Percentiles rank a stretch among this genome's conserved stretches.
Evolutionary conservation across 2,329 filamentous ascomycete genomes (phyloP).

Genomic region (Bertia moriformis): DNA sequence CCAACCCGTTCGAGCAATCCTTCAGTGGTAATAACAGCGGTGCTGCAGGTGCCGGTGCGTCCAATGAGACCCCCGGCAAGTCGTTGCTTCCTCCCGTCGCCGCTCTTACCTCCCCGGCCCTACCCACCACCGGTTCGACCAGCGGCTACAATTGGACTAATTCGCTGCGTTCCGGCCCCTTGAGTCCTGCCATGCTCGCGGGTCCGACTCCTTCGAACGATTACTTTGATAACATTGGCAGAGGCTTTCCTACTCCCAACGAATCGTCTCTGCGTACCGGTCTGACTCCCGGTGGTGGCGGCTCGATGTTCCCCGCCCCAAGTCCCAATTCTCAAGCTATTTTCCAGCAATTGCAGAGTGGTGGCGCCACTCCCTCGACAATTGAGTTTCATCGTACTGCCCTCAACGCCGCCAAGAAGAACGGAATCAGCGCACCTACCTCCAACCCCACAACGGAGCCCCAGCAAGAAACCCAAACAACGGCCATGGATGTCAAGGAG

Average conservation of each 20-base stretch:
- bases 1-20: slow-evolving; percentile 93
- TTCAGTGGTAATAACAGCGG: slow-evolving; percentile 51
- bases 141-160: slow-evolving; percentile 69
- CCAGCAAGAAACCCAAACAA: background rate
- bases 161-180: slow-evolving; percentile 76
- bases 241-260: slow-evolving; percentile 78
- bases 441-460: background rate
- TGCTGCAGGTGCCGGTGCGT: slow-evolving; percentile 36
- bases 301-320: slow-evolving; percentile 90
- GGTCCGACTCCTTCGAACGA: slow-evolving; percentile 56
- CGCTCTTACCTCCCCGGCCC: slow-evolving; percentile 74
- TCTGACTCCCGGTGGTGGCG: slow-evolving; percentile 82
- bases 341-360: slow-evolving; percentile 64
- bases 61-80: slow-evolving; percentile 67
- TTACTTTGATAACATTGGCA: slow-evolving; percentile 71
- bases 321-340: slow-evolving; percentile 77
- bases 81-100: slow-evolving; percentile 79
- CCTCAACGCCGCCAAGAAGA: slow-evolving; percentile 51
- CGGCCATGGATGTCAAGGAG: background rate
- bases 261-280: slow-evolving; percentile 87
- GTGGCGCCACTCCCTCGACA: slow-evolving; percentile 75
- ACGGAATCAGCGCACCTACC: slow-evolving; percentile 14
- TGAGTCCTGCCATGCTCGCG: slow-evolving; percentile 94
- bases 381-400: slow-evolving; percentile 92
- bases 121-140: slow-evolving; percentile 59